These are phyloP conservation scores for Hypoxylon cercidicola DNA, from an alignment of 495 filamentous ascomycete species.

Conservation along the genomic window DNA sequence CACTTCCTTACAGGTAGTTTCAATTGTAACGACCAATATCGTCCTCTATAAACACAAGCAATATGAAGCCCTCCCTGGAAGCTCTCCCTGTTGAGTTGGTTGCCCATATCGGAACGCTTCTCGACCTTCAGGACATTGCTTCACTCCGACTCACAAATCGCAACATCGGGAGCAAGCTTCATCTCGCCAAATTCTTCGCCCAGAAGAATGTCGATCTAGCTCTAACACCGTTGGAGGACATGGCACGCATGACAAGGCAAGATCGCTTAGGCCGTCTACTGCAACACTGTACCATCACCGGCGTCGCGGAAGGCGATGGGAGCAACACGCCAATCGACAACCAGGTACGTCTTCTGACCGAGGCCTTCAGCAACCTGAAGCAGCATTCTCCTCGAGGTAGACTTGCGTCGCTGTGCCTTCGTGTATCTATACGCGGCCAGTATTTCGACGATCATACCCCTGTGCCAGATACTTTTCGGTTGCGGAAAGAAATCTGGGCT, in stretches of 20 bases:
- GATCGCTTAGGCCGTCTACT: conserved; percentile 19
- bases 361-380: conserved; percentile 30
- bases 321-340: neutral
- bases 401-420: conserved; percentile 23
- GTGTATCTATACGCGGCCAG: neutral
- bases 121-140: conserved; percentile 4
- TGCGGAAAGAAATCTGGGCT: conserved; percentile 5
- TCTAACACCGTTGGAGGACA: neutral
- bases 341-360: conserved; percentile 13
- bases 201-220: conserved; percentile 3
- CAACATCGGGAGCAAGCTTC: neutral
- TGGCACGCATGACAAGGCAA: conserved; percentile 11
- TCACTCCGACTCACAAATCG: conserved; percentile 9
- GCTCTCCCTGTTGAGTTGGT: neutral
- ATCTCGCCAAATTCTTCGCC: neutral
- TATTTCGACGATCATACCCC: neutral
- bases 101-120: neutral
- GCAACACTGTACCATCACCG: conserved; percentile 26
- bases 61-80: conserved; percentile 4
- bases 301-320: conserved; percentile 14
- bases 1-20: too few relatives aligned
- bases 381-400: conserved; percentile 12
- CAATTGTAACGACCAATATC: too few relatives aligned
- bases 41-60: neutral
- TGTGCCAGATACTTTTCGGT: neutral